Evolutionary conservation across 257 asterid genomes (phyloP).

Genomic region (Penstemon barbatus): DNA sequence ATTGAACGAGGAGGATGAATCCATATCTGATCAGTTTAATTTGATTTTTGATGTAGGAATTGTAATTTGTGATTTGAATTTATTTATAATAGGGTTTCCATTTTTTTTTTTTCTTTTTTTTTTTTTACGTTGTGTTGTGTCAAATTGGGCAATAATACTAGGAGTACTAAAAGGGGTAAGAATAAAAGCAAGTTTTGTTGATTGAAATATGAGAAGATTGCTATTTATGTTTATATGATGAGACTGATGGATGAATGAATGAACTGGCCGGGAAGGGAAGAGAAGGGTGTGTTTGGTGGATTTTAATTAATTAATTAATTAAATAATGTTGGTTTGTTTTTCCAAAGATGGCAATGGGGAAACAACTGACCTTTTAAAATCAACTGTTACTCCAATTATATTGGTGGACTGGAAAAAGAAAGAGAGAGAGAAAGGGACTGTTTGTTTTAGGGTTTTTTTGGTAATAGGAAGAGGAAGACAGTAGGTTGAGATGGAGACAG

Average conservation of each 20-base stretch:
- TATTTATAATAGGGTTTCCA: constrained; percentile 29
- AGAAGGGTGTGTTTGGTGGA: constrained; percentile 27
- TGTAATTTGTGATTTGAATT: constrained; percentile 1
- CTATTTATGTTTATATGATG: constrained; percentile 52
- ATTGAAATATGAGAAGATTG: constrained; percentile 50
- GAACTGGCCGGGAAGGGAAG: constrained; percentile 24
- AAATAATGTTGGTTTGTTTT: constrained; percentile 27
- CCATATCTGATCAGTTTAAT: constrained; percentile 28
- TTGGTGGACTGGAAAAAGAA: background rate
- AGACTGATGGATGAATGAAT: constrained; percentile 45
- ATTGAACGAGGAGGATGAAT: constrained; percentile 34
- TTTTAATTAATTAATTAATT: background rate
- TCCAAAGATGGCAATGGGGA: constrained; percentile 45
- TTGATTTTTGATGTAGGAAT: no score
- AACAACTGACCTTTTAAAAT: constrained; percentile 31
- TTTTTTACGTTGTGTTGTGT: background rate
- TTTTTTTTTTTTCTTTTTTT: background rate
- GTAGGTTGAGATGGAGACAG: constrained; percentile 61
- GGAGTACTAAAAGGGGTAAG: constrained; percentile 29
- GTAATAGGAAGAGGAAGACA: constrained; percentile 48
- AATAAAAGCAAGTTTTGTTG: constrained; percentile 36
- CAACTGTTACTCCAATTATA: constrained; percentile 17
- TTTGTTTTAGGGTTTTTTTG: constrained; percentile 47
- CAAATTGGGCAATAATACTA: constrained; percentile 20
- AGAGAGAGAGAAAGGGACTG: constrained; percentile 34